Conservation (phyloP, 352 stramenopile genomes). For the Globisporangium yorkense region DNA sequence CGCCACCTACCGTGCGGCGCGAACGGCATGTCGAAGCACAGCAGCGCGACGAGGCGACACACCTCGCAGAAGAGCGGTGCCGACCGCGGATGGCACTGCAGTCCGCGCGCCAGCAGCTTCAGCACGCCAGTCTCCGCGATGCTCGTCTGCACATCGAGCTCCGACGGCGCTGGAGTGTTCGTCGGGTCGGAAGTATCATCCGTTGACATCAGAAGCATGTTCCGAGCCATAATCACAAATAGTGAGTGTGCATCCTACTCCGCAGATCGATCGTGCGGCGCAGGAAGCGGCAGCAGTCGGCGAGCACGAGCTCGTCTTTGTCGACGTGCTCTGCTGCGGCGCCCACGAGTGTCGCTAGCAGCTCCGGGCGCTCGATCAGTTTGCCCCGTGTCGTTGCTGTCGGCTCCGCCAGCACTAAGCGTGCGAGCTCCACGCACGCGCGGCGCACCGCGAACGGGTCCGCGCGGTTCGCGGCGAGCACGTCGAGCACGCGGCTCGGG, state of each 20-base stretch:
- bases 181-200: background rate
- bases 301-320: slow-evolving; percentile 26
- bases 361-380: slow-evolving; percentile 25
- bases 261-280: slow-evolving; percentile 40
- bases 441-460: slow-evolving; percentile 51
- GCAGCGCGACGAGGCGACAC: slow-evolving; percentile 28
- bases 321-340: slow-evolving; percentile 25
- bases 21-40: slow-evolving; percentile 49
- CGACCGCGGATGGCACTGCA: slow-evolving; percentile 20
- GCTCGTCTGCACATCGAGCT: slow-evolving; percentile 53
- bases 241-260: slow-evolving; percentile 8
- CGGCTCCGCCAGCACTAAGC: slow-evolving; percentile 29
- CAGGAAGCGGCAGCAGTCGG: slow-evolving; percentile 39
- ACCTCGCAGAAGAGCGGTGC: slow-evolving; percentile 26
- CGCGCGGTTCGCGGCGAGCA: slow-evolving; percentile 19
- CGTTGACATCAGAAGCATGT: background rate
- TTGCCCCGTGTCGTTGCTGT: slow-evolving; percentile 13
- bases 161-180: slow-evolving; percentile 23
- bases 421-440: slow-evolving; percentile 44
- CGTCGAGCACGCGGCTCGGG: slow-evolving; percentile 23
- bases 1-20: slow-evolving; percentile 32
- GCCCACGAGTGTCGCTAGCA: slow-evolving; percentile 26
- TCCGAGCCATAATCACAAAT: background rate
- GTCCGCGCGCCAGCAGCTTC: slow-evolving; percentile 20
- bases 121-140: slow-evolving; percentile 40